Conservation (phyloP, 495 filamentous ascomycete species). For the Penicillium odoratum region DNA sequence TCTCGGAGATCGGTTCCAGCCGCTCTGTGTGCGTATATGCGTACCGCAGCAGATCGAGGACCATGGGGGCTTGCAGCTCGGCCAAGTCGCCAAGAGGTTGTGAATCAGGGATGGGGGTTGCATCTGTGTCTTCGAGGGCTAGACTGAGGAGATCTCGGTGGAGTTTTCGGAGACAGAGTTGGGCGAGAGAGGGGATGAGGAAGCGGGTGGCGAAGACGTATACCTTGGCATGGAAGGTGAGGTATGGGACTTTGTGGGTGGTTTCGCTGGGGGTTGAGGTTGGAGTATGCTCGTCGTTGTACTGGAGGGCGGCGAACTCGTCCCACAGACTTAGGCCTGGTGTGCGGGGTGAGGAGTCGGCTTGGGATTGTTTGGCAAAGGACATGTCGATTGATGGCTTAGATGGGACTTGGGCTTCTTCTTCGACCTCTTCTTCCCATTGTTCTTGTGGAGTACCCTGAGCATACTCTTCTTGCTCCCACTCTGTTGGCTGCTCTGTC, state of each 20-base stretch:
- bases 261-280: conserved; percentile 1
- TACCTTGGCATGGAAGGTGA: conserved; percentile 48
- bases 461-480: background rate
- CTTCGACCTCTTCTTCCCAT: conserved; percentile 10
- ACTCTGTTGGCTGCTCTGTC: background rate
- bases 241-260: conserved; percentile 35
- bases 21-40: conserved; percentile 45
- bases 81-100: conserved; percentile 23
- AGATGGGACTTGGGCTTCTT: conserved; percentile 8
- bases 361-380: conserved; percentile 35
- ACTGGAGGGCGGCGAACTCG: conserved; percentile 39
- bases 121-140: conserved; percentile 22
- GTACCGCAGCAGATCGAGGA: conserved; percentile 45
- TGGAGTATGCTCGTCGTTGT: conserved; percentile 27
- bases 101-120: conserved; percentile 15
- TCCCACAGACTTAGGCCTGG: conserved; percentile 44
- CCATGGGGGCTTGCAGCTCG: conserved; percentile 33
- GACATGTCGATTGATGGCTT: conserved; percentile 45
- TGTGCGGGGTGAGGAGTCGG: conserved; percentile 30
- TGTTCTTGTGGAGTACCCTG: background rate
- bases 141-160: conserved; percentile 39
- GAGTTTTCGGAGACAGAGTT: conserved; percentile 45
- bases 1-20: conserved; percentile 44
- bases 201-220: conserved; percentile 50
- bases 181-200: conserved; percentile 45